Base-by-base conservation (phyloP, 2,329 filamentous ascomycete genomes). In the Colletotrichum tropicale region DNA sequence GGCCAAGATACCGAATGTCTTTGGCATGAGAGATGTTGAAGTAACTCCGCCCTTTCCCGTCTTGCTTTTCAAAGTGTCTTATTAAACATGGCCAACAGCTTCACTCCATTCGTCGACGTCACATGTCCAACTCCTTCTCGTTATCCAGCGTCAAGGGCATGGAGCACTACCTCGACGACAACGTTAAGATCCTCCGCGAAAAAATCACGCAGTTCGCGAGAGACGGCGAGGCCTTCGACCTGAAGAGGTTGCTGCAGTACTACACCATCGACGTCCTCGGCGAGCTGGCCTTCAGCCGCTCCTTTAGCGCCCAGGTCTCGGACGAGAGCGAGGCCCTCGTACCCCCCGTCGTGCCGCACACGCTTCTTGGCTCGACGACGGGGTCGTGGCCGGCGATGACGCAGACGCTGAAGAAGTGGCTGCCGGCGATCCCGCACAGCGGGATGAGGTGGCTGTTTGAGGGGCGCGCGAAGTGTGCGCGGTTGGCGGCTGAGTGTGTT, bases 331-430 rank as follows among this genome's bases (percentile, higher is more conserved):
- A 81, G 55, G 60, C 71, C 15, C 77, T 77, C 18, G 77, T 84
- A 1, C 83, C 83, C 1, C 83, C 83, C 1, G 80, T 85, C 21
- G 75, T 79, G 13, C 82, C 83, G 16, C 83, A 85, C 64, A 83
- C 79, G 18, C 70, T 84, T 0, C 78, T 84, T 3, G 82, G 81
- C 6, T 79, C 81, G 4, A 78, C 78, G 0, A 82, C 79, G 3
- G 82, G 81, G 3, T 77, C 81, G 2, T 83, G 79, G 81, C 80
- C 79, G 15, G 60, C 58, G 6, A 82, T 81, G 78, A 79, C 78
- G 1, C 60, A 61, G 6, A 77, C 60, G 1, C 76, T 83, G n/a
- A 82, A 82, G 71, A 78, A 55, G 48, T 81, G 78, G 76, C 75
- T 82, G 24, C 79, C 80, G 5, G 10, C 65, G 1, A 61, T 82